Evolutionary conservation across 2,329 filamentous ascomycete species (phyloP), one percentile per base, ranked within the genome.

Genomic region (Aureobasidium vineae): DNA sequence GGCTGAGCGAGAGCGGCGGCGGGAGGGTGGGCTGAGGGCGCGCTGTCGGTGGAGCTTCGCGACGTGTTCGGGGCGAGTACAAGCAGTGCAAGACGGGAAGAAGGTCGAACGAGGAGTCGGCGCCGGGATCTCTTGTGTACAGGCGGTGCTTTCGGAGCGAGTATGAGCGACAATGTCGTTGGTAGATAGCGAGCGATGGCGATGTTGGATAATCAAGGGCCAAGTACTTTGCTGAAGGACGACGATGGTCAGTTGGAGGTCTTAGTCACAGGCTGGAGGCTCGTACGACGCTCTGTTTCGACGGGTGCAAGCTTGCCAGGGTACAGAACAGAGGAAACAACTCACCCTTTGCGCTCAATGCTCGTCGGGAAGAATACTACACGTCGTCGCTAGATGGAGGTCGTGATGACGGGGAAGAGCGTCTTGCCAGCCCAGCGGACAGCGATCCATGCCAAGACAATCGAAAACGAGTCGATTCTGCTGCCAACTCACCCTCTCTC

Each of bases 351-450:
- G 23, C 61, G 43, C 47, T 64, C 61, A 64, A 64, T 64, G 61
- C 61, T 64, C 40, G 47, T 53, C 61, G 26, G 61, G 38, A 64
- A 64, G 61, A 64, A 64, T 64, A 64, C 57, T 54, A 64, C 23
- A 43, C 47, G 49, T 54, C 47, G 49, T 54, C 47, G 49, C 28
- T 31, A 19, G 26, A 53, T 47, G 36, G 41, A 53, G 49, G 59
- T 63, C 45, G 59, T 52, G 57, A 61, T 47, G 57, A 61, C 43
- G 57, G 57, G 57, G 41, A 54, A 49, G 41, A 38, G 43, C 57
- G 56, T 60, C 56, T 47, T 60, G 54, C 36, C 56, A 31, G 56
- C 23, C 40, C 41, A 60, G 56, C 56, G 26, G 26, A 52, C 26
- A 52, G 8, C 33, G 10, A 36, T 36, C 33, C 5, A 23, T 52